Conservation (phyloP, 805 yeast species). For the Saturnispora bothae region DNA sequence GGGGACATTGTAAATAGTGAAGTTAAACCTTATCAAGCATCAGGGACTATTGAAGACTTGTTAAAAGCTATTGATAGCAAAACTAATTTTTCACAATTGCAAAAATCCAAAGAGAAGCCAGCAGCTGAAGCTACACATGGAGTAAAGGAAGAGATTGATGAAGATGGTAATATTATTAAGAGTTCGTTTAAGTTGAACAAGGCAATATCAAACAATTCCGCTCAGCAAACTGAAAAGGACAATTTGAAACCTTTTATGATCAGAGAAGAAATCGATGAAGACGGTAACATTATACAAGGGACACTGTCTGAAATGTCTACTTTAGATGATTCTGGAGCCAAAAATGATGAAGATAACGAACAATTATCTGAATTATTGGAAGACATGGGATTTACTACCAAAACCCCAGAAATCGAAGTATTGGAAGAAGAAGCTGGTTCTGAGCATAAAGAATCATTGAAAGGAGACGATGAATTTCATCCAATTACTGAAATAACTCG, state of each 20-base stretch:
- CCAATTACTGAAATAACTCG: not conserved
- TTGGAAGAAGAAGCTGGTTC: not conserved
- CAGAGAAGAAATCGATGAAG: slow-evolving; percentile 69
- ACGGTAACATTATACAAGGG: slow-evolving; percentile 52
- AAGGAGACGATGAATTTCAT: not conserved
- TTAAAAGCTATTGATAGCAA: not conserved
- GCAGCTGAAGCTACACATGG: slow-evolving; percentile 16
- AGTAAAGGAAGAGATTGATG: slow-evolving; percentile 29
- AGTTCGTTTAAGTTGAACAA: slow-evolving; percentile 6
- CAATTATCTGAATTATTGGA: slow-evolving; percentile 25
- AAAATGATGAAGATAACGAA: slow-evolving; percentile 19
- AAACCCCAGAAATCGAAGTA: not conserved
- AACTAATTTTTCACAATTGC: not conserved
- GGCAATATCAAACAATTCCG: not conserved
- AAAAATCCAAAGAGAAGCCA: not conserved
- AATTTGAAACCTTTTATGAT: slow-evolving; percentile 49
- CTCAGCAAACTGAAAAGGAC: slow-evolving; percentile 18
- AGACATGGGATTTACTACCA: slow-evolving; percentile 26
- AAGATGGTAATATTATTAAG: slow-evolving; percentile 6
- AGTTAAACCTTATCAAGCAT: slow-evolving; percentile 28
- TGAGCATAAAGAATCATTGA: not conserved
- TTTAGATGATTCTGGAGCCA: slow-evolving; percentile 10
- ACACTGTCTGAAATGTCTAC: slow-evolving; percentile 26
- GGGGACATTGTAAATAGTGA: slow-evolving; percentile 49
- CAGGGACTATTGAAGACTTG: slow-evolving; percentile 4